Conservation (phyloP, 139 green algal genomes). For the Dunaliella primolecta region DNA sequence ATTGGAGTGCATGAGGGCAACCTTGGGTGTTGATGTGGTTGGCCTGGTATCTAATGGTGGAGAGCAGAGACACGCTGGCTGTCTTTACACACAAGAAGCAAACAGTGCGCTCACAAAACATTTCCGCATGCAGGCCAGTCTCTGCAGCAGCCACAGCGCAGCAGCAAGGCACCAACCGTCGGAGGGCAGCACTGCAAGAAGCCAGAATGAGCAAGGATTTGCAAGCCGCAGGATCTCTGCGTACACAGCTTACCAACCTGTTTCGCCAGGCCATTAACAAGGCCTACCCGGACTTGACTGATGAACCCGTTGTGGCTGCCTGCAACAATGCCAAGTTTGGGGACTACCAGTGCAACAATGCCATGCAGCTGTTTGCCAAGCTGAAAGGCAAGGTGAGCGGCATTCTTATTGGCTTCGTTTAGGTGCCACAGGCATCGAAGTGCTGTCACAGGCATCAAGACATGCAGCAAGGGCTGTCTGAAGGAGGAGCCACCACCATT, state of each 20-base stretch:
- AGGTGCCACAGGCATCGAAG: too few relatives aligned
- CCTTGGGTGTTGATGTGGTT: too few relatives aligned
- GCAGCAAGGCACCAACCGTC: background rate
- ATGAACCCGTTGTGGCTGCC: constrained; percentile 50
- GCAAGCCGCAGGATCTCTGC: constrained; percentile 20
- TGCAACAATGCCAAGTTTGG: constrained; percentile 83
- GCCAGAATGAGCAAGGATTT: constrained; percentile 12
- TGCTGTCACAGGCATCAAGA: too few relatives aligned
- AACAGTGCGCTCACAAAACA: too few relatives aligned
- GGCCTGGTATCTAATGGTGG: too few relatives aligned
- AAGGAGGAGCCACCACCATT: too few relatives aligned
- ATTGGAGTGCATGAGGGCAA: too few relatives aligned
- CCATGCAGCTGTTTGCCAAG: constrained; percentile 90
- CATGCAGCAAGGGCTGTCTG: too few relatives aligned
- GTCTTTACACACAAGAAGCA: too few relatives aligned
- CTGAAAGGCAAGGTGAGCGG: constrained; percentile 71
- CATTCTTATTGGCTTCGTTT: too few relatives aligned
- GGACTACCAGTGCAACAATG: constrained; percentile 98
- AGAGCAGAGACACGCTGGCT: too few relatives aligned
- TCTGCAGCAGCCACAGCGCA: background rate
- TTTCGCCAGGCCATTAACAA: constrained; percentile 63
- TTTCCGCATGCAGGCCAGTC: too few relatives aligned
- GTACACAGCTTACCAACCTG: constrained; percentile 48
- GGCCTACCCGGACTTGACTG: constrained; percentile 62
- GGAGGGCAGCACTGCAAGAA: background rate